These are phyloP conservation scores for Fusarium duplospermum DNA, from an alignment of 2,329 filamentous ascomycete genomes.

Conservation along the genomic window DNA sequence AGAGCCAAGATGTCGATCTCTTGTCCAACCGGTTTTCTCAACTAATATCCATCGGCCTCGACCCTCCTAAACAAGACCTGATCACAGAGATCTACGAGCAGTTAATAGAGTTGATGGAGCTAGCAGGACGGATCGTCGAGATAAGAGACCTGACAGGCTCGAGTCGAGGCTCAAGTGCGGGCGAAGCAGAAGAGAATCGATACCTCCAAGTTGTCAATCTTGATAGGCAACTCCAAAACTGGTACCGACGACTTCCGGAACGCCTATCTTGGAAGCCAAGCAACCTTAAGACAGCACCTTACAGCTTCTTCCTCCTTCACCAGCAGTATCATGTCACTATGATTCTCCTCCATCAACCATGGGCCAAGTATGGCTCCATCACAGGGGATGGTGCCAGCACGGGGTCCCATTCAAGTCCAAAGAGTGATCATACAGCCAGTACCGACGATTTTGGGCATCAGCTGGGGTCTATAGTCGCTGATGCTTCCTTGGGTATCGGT, in stretches of 20 bases:
- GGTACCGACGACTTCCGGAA: conserved; percentile 64
- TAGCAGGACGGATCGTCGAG: conserved; percentile 64
- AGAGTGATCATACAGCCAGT: conserved; percentile 33
- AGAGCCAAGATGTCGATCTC: conserved; percentile 62
- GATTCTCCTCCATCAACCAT: conserved; percentile 65
- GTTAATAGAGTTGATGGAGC: conserved; percentile 66
- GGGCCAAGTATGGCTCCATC: conserved; percentile 62
- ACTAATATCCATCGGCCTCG: conserved; percentile 50
- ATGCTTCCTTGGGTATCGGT: conserved; percentile 43
- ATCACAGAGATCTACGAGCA: conserved; percentile 59
- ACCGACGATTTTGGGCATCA: conserved; percentile 29
- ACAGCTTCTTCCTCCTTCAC: conserved; percentile 65
- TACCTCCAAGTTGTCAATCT: conserved; percentile 63
- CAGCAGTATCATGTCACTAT: conserved; percentile 66
- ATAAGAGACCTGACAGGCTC: conserved; percentile 51
- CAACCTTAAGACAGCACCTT: conserved; percentile 62
- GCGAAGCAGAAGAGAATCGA: conserved; percentile 56
- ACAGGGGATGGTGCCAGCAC: conserved; percentile 46
- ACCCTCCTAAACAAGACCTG: conserved; percentile 28
- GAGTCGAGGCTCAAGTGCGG: conserved; percentile 45
- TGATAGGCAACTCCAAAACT: conserved; percentile 65
- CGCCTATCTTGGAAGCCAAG: conserved; percentile 60
- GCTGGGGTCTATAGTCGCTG: conserved; percentile 28
- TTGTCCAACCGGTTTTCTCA: conserved; percentile 59
- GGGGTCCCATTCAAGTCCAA: conserved; percentile 49